These are phyloP conservation scores for Epichloe gansuensis DNA, from an alignment of 2,329 filamentous ascomycete genomes.

Conservation along the genomic window DNA sequence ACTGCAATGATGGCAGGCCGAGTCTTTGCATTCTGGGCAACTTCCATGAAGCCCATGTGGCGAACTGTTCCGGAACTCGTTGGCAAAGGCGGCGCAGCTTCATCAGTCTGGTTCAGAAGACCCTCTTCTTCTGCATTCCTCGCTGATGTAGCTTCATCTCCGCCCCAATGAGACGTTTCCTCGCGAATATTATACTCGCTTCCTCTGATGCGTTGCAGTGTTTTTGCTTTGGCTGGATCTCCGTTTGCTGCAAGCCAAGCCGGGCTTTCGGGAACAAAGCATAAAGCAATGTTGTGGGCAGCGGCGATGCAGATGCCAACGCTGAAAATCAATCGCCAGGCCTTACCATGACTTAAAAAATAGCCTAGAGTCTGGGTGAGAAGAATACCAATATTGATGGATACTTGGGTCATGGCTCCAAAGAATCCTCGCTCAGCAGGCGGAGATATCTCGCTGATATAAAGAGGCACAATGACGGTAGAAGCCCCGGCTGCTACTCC, in stretches of 20 bases:
- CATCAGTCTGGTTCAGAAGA: constrained; percentile 38
- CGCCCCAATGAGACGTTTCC: constrained; percentile 55
- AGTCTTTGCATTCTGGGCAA: constrained; percentile 55
- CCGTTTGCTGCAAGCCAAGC: constrained; percentile 68
- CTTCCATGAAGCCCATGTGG: constrained; percentile 50
- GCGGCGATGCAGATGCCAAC: constrained; percentile 57
- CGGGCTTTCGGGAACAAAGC: constrained; percentile 76
- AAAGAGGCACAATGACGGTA: constrained; percentile 87
- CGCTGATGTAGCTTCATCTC: constrained; percentile 21
- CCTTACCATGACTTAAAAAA: constrained; percentile 66
- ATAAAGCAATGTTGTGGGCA: constrained; percentile 56
- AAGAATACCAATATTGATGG: constrained; percentile 85
- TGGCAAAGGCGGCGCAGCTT: constrained; percentile 5
- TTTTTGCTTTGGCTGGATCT: constrained; percentile 48
- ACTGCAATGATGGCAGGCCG: constrained; percentile 70
- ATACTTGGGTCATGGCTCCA: constrained; percentile 76
- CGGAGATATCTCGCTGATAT: constrained; percentile 85
- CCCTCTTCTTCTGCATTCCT: constrained; percentile 54
- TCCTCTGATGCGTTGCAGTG: constrained; percentile 67
- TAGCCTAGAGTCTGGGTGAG: constrained; percentile 73
- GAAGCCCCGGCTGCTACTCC: constrained; percentile 79
- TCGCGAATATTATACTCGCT: constrained; percentile 54
- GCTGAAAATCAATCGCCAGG: constrained; percentile 77
- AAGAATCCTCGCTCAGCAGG: constrained; percentile 66
- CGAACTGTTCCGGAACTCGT: background rate